These are phyloP conservation scores for Gnomoniopsis sp. DNA, from an alignment of 2,329 filamentous ascomycete genomes.

Conservation along the genomic window DNA sequence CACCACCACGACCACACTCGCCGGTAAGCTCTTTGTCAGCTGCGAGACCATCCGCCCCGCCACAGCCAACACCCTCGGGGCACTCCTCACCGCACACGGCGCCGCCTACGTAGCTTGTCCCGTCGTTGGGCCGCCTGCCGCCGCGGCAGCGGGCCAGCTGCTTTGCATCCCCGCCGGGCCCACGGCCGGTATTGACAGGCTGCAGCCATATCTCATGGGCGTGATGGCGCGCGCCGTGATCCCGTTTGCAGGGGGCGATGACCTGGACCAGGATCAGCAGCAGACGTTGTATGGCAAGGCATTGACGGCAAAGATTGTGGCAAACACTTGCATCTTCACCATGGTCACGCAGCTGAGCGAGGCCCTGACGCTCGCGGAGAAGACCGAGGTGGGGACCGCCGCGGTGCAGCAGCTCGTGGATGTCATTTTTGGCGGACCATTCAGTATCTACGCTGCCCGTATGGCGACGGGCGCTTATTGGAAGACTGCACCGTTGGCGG, in stretches of 20 bases:
- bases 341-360: neutral
- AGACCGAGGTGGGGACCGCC: neutral
- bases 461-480: conserved; percentile 2
- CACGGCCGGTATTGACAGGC: neutral
- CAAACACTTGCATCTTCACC: conserved; percentile 3
- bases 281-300: neutral
- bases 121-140: neutral
- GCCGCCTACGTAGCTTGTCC: neutral
- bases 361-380: conserved; percentile 5
- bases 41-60: neutral
- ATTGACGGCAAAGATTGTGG: conserved; percentile 1
- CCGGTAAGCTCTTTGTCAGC: neutral
- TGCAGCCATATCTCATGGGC: neutral
- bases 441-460: neutral
- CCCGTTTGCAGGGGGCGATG: too few species aligned
- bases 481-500: neutral
- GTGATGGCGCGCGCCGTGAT: neutral
- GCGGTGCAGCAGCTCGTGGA: neutral
- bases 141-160: conserved; percentile 1
- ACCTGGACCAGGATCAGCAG: too few species aligned
- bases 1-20: neutral
- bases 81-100: neutral
- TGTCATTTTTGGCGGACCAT: neutral
- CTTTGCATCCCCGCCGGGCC: neutral
- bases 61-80: neutral